Evolutionary conservation across 225 moss, liverwort and hornwort genomes (phyloP).

Genomic region (Sphagnum contortum): DNA sequence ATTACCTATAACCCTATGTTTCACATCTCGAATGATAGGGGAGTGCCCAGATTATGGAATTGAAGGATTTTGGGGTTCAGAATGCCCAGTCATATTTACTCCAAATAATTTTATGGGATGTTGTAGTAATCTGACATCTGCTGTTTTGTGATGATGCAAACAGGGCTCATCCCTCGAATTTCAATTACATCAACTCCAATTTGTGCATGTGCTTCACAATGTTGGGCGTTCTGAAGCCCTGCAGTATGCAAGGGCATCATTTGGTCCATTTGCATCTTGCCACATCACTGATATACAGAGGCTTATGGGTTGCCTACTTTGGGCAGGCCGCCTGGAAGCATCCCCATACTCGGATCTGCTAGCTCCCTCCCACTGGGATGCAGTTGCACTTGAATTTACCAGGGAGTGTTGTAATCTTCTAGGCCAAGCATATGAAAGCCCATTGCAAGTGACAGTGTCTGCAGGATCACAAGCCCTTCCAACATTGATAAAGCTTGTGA

Average conservation of each 20-base stretch:
- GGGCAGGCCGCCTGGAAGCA: slow-evolving; percentile 74
- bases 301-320: slow-evolving; percentile 92
- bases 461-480: slow-evolving; percentile 88
- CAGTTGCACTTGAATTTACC: slow-evolving; percentile 83
- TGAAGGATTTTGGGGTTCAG: too few relatives aligned
- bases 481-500: slow-evolving; percentile 80
- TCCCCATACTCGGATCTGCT: slow-evolving; percentile 85
- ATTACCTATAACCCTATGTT: too few relatives aligned
- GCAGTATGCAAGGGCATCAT: slow-evolving; percentile 73
- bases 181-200: slow-evolving; percentile 90
- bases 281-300: slow-evolving; percentile 88
- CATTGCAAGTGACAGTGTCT: slow-evolving; percentile 73
- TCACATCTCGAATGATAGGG: too few relatives aligned
- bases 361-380: slow-evolving; percentile 84
- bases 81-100: too few relatives aligned
- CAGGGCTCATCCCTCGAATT: slow-evolving; percentile 87
- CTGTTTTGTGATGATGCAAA: neutral
- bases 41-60: too few relatives aligned
- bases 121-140: too few relatives aligned
- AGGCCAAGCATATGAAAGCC: slow-evolving; percentile 91
- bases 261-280: slow-evolving; percentile 55
- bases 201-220: slow-evolving; percentile 65
- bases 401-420: slow-evolving; percentile 89
- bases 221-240: slow-evolving; percentile 72
- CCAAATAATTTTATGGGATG: too few relatives aligned